A percentile compares a stretch with the other conserved stretches of the same genome.
phyloP scores from a whole-genome alignment of 371 early-diverging fungal species.

The Lichtheimia hyalospora region DNA sequence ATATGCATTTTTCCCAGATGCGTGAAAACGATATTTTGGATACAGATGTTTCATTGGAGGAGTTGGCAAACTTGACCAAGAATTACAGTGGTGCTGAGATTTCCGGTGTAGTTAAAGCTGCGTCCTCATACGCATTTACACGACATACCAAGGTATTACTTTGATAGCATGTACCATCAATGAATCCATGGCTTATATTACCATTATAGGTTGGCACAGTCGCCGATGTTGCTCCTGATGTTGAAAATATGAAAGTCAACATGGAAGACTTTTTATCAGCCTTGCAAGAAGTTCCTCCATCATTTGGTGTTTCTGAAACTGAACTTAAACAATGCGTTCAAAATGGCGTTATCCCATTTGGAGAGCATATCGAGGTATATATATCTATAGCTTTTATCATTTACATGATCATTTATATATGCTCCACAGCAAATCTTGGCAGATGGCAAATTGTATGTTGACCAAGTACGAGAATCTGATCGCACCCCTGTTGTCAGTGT shows the following conservation, averaged over 20 bases:
- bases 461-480: conserved; percentile 81
- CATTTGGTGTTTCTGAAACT: conserved; percentile 96
- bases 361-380: conserved; percentile 62
- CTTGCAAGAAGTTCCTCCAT: conserved; percentile 97
- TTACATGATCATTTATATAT: neutral
- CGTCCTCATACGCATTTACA: conserved; percentile 98
- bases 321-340: conserved; percentile 85
- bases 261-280: conserved; percentile 95
- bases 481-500: conserved; percentile 89
- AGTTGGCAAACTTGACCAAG: conserved; percentile 93
- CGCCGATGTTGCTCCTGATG: conserved; percentile 78
- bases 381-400: neutral
- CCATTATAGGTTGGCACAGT: conserved; percentile 62
- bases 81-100: conserved; percentile 99
- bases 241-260: conserved; percentile 87
- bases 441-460: conserved; percentile 84
- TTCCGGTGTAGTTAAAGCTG: conserved; percentile 95
- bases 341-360: conserved; percentile 86
- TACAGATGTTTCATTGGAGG: conserved; percentile 86
- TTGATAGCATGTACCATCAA: too few relatives aligned
- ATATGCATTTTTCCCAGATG: conserved; percentile 59
- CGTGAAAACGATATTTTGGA: conserved; percentile 83
- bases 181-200: neutral
- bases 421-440: conserved; percentile 65
- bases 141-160: conserved; percentile 85